phyloP scores from a whole-genome alignment of 345 rosid genomes.

The Euphorbia peplus region DNA sequence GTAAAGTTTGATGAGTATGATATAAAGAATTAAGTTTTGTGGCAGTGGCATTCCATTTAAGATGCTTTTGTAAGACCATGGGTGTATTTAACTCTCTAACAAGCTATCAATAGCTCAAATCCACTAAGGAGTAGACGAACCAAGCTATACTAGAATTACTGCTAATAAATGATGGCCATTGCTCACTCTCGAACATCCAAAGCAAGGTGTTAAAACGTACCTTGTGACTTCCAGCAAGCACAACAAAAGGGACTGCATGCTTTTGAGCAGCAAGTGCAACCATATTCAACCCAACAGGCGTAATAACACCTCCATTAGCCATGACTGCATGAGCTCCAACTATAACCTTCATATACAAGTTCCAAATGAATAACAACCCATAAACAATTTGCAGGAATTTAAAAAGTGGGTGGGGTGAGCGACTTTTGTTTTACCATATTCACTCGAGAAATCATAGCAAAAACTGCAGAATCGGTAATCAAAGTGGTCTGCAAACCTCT shows the following conservation, averaged over 20 bases:
- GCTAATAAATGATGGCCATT: neutral
- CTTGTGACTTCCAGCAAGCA: conserved; percentile 97
- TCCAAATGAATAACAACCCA: conserved; percentile 20
- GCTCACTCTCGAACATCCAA: conserved; percentile 7
- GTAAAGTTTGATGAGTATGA: no score
- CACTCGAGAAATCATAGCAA: conserved; percentile 97
- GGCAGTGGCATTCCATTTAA: no score
- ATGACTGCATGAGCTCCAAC: conserved; percentile 98
- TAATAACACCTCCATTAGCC: conserved; percentile 98
- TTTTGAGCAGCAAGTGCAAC: conserved; percentile 95
- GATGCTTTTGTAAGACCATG: no score
- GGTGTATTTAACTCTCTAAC: neutral
- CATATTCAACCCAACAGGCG: conserved; percentile 98
- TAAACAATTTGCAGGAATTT: neutral
- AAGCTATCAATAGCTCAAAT: conserved; percentile 6
- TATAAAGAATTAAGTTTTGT: no score
- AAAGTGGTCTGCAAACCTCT: conserved; percentile 92
- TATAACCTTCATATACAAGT: conserved; percentile 59
- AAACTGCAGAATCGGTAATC: conserved; percentile 94
- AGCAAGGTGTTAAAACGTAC: conserved; percentile 33
- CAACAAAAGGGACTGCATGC: conserved; percentile 98
- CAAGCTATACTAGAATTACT: conserved; percentile 1
- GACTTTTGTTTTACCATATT: conserved; percentile 43
- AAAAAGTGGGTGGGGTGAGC: neutral
- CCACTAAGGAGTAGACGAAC: conserved; percentile 10